Evolutionary conservation across 2,329 filamentous ascomycete genomes (phyloP).

Genomic region (Penicillium sp.): DNA sequence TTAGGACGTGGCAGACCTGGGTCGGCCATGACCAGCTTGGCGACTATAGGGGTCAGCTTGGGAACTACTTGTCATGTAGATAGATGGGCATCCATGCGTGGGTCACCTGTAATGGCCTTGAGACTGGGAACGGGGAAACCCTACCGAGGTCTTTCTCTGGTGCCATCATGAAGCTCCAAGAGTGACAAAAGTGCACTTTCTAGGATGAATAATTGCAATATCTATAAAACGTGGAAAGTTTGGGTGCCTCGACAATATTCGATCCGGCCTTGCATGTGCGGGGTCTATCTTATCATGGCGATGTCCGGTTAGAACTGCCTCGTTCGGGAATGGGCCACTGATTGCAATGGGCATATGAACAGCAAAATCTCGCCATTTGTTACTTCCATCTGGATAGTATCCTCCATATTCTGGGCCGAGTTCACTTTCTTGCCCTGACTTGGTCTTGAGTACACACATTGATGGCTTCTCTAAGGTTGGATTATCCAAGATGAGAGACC

Average conservation of each 20-base stretch:
- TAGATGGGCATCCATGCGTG: background rate
- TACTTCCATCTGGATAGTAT: background rate
- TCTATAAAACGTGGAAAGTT: background rate
- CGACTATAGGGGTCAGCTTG: conserved; percentile 6
- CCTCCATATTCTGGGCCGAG: background rate
- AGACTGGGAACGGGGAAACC: background rate
- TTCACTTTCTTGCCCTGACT: background rate
- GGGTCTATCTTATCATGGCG: conserved; percentile 18
- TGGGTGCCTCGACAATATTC: background rate
- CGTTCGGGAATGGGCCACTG: conserved; percentile 1
- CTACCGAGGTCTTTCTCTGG: conserved; percentile 11
- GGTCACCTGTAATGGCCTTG: too few relatives aligned
- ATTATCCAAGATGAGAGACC: background rate
- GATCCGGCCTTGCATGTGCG: conserved; percentile 5
- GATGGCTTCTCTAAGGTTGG: background rate
- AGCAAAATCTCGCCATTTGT: background rate
- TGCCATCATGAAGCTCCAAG: conserved; percentile 5
- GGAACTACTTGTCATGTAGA: background rate
- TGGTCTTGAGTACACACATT: background rate
- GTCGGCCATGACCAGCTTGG: conserved; percentile 23
- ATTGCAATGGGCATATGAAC: background rate
- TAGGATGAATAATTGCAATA: background rate
- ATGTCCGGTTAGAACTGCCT: conserved; percentile 4
- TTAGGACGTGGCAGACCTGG: conserved; percentile 35
- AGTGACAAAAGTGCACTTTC: background rate